Conservation (phyloP, 2,329 filamentous ascomycete genomes). For the Fusarium drepaniforme region DNA sequence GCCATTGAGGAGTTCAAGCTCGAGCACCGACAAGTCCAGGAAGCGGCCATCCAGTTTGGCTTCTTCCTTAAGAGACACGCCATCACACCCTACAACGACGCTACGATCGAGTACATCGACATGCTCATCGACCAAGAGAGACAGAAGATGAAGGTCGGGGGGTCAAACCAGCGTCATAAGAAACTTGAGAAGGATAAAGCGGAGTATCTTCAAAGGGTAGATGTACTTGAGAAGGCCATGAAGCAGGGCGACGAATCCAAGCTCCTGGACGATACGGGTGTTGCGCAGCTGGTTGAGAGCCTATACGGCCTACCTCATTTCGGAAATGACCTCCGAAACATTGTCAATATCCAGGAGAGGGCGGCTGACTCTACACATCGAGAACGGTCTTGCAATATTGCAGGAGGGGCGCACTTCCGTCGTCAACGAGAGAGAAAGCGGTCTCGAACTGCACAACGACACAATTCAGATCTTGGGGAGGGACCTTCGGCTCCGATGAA, state of each 20-base stretch:
- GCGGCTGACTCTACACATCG: neutral
- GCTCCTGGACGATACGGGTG: neutral
- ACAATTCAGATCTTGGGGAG: neutral
- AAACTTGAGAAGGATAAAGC: conserved; percentile 10
- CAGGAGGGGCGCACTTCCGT: conserved; percentile 9
- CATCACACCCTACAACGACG: conserved; percentile 21
- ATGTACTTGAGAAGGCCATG: conserved; percentile 18
- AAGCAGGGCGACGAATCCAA: neutral
- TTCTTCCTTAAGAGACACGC: conserved; percentile 15
- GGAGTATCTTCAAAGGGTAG: conserved; percentile 8
- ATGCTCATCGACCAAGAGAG: conserved; percentile 17
- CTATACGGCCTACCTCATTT: neutral
- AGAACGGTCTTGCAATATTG: neutral
- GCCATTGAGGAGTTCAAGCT: conserved; percentile 13
- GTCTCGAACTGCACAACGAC: neutral
- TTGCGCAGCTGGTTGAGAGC: neutral
- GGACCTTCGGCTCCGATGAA: neutral
- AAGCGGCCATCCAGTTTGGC: conserved; percentile 20
- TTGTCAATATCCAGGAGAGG: neutral
- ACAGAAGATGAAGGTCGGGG: conserved; percentile 7
- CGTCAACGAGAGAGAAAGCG: neutral
- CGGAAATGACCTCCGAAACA: neutral
- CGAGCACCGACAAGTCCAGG: conserved; percentile 10
- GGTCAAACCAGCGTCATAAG: neutral
- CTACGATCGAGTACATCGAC: conserved; percentile 9